A percentile compares a stretch with the other conserved stretches of the same genome.
These are phyloP conservation scores for Nemania bipapillata DNA, from an alignment of 2,329 filamentous ascomycete genomes.

Conservation along the genomic window DNA sequence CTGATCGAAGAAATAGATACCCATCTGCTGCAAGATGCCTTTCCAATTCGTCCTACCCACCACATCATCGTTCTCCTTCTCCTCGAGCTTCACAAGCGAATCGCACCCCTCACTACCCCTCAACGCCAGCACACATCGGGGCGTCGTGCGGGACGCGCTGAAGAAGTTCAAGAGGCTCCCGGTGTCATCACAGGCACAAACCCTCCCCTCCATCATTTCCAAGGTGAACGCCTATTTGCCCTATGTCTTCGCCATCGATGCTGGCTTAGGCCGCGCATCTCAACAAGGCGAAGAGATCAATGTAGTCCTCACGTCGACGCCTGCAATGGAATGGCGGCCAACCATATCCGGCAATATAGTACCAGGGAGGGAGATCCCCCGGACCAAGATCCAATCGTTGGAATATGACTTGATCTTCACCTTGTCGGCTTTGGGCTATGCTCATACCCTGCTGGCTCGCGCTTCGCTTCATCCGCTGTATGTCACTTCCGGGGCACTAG, in stretches of 20 bases:
- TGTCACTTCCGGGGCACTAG: conserved; percentile 68
- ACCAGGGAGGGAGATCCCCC: conserved; percentile 70
- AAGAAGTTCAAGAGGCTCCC: conserved; percentile 92
- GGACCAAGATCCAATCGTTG: conserved; percentile 77
- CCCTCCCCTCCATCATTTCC: conserved; percentile 75
- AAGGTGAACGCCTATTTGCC: conserved; percentile 82
- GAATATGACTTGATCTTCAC: conserved; percentile 86
- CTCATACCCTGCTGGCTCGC: conserved; percentile 77
- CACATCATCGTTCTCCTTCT: conserved; percentile 86
- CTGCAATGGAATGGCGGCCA: conserved; percentile 83
- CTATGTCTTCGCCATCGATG: conserved; percentile 81
- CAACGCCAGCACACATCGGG: conserved; percentile 82
- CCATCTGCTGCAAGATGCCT: conserved; percentile 70
- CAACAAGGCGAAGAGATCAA: conserved; percentile 70
- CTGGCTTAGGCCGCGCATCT: conserved; percentile 71
- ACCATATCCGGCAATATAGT: conserved; percentile 75
- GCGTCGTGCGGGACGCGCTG: conserved; percentile 81
- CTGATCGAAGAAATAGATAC: not conserved
- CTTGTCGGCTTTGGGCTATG: conserved; percentile 79
- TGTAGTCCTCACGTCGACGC: conserved; percentile 69
- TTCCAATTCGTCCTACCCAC: conserved; percentile 90
- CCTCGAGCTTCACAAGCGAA: conserved; percentile 77
- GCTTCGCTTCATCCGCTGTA: conserved; percentile 78
- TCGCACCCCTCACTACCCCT: conserved; percentile 91
- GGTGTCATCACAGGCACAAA: conserved; percentile 73